Percentiles rank a stretch among this genome's conserved stretches.
These are phyloP conservation scores for Apiospora saccharicola DNA, from an alignment of 2,329 filamentous ascomycete genomes.

Conservation along the genomic window DNA sequence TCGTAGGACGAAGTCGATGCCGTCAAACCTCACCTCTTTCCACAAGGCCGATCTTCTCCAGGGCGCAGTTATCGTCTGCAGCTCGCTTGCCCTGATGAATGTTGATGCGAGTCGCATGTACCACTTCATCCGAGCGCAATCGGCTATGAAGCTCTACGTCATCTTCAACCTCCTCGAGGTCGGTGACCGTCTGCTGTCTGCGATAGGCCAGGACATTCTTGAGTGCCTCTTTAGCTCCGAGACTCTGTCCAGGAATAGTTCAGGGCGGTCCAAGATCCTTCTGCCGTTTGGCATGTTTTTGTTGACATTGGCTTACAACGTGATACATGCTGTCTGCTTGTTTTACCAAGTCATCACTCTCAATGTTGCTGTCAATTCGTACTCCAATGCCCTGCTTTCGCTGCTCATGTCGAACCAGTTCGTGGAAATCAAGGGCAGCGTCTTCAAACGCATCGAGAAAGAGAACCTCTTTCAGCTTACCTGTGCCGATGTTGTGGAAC, in stretches of 20 bases:
- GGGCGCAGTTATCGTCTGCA: constrained; percentile 85
- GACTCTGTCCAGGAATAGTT: constrained; percentile 84
- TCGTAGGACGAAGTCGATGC: constrained; percentile 80
- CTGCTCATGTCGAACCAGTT: constrained; percentile 97
- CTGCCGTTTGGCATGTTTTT: constrained; percentile 91
- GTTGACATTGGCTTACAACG: constrained; percentile 85
- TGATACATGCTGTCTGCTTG: constrained; percentile 83
- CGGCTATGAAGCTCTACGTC: constrained; percentile 97
- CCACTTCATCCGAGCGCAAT: constrained; percentile 94
- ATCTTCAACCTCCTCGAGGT: constrained; percentile 98
- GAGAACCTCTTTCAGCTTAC: constrained; percentile 97
- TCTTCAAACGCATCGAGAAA: constrained; percentile 99
- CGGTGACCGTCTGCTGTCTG: constrained; percentile 86
- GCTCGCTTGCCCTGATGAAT: constrained; percentile 83
- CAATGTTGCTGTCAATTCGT: constrained; percentile 98
- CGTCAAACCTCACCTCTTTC: constrained; percentile 83
- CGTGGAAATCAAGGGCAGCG: constrained; percentile 97
- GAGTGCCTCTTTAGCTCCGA: constrained; percentile 95
- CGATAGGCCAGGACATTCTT: constrained; percentile 92
- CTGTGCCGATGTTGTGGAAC: constrained; percentile 94
- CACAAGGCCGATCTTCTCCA: constrained; percentile 97
- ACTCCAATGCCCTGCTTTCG: constrained; percentile 93
- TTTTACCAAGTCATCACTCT: constrained; percentile 98
- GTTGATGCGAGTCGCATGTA: constrained; percentile 98
- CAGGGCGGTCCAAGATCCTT: constrained; percentile 89